Evolutionary conservation across 257 asterid genomes (phyloP), one percentile per base, ranked within the genome.

Genomic region (Solanum tarijense): DNA sequence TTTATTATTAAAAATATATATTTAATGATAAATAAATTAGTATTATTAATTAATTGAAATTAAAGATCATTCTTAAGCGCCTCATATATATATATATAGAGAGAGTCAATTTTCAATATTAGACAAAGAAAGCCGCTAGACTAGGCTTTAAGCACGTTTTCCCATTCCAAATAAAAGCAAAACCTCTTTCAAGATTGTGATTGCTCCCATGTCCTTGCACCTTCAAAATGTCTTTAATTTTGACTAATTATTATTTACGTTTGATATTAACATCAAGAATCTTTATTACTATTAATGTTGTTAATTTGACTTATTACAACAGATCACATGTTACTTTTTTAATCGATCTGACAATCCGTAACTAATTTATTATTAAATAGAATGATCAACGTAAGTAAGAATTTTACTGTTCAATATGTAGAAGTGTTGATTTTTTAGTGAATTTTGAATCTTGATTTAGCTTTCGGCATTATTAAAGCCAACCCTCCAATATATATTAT

Each of bases 131-230:
- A 79, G 66, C 85, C 39, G 27, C 39, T 27, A 79, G 39, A 27
- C 39, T 43, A 43, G 85, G 85, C 85, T 79, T 79, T 79, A 27
- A 27, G 85, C 85, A 79, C 85, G 85, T 79, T 79, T 79, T 16
- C 66, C 85, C 66, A 79, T 43, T 79, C 39, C 66, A 16, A 79
- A 41, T 46, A 41, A 16, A 46, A 27, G 85, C 66, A 79, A 79
- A 2, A 79, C 39, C 18, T 43, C 39, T 79, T 43, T 79, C 27
- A 79, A 79, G 66, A 43, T 27, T 79, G 10, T 43, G 27, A 79
- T 43, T 46, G 68, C 18, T 16, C 41, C 27, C 18, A 14, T 43
- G 39, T 43, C 66, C 5, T 29, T 14, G 27, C 66, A n/a, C 84
- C 65, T 41, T 14, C 7, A 0, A 25, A n/a, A 8, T n/a, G 60